Conservation (phyloP, 345 rosid genomes). For the Rhodamnia rubescens region DNA sequence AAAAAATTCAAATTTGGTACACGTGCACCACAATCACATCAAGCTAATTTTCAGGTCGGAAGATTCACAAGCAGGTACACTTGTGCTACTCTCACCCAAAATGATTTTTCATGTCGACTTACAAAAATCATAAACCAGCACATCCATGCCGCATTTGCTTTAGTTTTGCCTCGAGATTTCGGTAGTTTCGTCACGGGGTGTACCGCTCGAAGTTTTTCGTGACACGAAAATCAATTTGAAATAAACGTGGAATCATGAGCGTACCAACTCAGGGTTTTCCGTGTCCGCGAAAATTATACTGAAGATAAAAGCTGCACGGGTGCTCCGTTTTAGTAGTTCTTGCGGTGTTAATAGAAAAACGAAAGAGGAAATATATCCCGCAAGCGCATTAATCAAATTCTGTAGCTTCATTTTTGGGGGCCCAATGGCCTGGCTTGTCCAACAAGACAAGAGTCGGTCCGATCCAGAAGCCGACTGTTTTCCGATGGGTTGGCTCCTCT, state of each 20-base stretch:
- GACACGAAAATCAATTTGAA: not conserved
- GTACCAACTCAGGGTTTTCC: accelerated
- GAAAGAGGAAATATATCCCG: not conserved
- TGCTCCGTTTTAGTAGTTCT: not conserved
- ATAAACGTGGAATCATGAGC: no score
- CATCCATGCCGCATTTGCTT: accelerated
- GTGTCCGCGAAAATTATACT: not conserved
- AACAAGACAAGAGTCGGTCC: not conserved
- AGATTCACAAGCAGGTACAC: not conserved
- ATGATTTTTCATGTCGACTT: not conserved
- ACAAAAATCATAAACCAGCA: not conserved
- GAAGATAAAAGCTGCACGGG: not conserved
- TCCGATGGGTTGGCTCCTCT: not conserved
- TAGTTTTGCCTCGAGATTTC: not conserved
- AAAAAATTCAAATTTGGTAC: no score
- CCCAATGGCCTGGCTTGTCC: not conserved
- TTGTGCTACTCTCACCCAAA: not conserved
- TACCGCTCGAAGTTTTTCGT: not conserved
- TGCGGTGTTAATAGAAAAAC: not conserved
- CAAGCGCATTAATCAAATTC: not conserved
- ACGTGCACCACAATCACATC: not conserved
- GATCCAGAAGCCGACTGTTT: not conserved
- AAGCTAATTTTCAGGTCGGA: not conserved
- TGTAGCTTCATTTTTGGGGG: not conserved
- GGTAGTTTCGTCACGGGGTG: accelerated